Base-by-base conservation (phyloP, 2,329 filamentous ascomycete species). In the Trichoderma sp. region DNA sequence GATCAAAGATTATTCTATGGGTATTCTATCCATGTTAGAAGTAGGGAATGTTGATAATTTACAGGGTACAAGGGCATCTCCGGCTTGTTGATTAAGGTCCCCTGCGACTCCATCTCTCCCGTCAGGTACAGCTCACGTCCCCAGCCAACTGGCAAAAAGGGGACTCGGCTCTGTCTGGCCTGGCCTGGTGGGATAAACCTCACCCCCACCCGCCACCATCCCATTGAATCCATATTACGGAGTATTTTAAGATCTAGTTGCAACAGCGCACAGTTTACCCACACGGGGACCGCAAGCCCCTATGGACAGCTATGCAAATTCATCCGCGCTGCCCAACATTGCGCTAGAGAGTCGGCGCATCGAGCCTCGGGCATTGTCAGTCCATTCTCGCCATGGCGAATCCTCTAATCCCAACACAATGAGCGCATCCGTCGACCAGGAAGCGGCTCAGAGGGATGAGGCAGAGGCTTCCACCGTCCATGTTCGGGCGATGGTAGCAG, bases 321-420 rank as follows among this genome's bases (percentile, higher is more conserved):
- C 50, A 29, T 24, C 60, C 53, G 31, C 53, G 27, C 18, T 64
- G 41, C 71, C 60, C 29, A 65, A 65, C 60, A 50, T 24, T 38
- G 29, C 38, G 60, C 60, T 56, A 73, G 71, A 65, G 31, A 31
- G 69, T n/a, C 38, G 12, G 60, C 56, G 24, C 38, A 45, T 21
- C 24, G 56, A 62, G 18, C 18, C 33, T 72, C 38, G 18, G 38
- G 59, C 69, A 50, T 72, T 41, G 21, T 38, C 69, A 35, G 56
- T 56, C 31, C 31, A 7, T 65, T 14, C 41, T 65, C 59, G 41
- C 71, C 41, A 56, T 73, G 71, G 41, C 63, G 60, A 65, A 24
- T 35, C 60, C 8, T 65, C 71, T n/a, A 53, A 65, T 29, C 41
- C 27, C 33, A 90, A 91, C 76, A 86, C 95, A 60, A 85, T 95